phyloP scores from a whole-genome alignment of 345 rosid genomes.

The Eucalyptus caleyi region DNA sequence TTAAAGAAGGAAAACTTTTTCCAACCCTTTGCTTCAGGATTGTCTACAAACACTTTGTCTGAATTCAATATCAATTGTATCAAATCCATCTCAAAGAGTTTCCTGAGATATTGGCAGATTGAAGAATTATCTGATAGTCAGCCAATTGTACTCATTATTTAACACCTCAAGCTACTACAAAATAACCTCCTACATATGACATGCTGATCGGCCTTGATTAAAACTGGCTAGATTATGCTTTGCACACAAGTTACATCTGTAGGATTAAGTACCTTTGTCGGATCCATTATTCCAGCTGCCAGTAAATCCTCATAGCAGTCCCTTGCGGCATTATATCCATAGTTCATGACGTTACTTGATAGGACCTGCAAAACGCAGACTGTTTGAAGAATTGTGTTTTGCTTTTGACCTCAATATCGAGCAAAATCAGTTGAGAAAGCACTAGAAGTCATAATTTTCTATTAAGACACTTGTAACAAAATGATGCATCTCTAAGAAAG shows the following conservation, averaged over 20 bases:
- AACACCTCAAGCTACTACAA: background rate
- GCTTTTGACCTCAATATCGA: background rate
- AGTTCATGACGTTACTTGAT: slow-evolving; percentile 27
- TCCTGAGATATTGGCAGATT: background rate
- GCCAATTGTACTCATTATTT: background rate
- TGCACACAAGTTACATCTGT: background rate
- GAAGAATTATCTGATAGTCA: background rate
- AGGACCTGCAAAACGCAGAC: slow-evolving; percentile 34
- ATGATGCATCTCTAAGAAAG: background rate
- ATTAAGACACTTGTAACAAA: background rate
- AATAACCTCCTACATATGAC: background rate
- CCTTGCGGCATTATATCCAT: slow-evolving; percentile 87
- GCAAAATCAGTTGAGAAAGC: background rate
- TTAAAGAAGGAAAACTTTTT: background rate
- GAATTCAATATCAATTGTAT: background rate
- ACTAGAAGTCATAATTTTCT: background rate
- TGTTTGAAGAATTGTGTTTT: background rate
- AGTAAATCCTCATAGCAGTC: slow-evolving; percentile 69
- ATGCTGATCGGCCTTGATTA: background rate
- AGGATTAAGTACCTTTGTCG: slow-evolving; percentile 50
- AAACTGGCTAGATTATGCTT: background rate
- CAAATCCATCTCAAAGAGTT: background rate
- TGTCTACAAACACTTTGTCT: background rate
- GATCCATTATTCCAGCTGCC: slow-evolving; percentile 78
- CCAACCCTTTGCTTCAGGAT: background rate